These are phyloP conservation scores for Tricholoma sp. DNA, from an alignment of 768 basidiomycete genomes.

Conservation along the genomic window DNA sequence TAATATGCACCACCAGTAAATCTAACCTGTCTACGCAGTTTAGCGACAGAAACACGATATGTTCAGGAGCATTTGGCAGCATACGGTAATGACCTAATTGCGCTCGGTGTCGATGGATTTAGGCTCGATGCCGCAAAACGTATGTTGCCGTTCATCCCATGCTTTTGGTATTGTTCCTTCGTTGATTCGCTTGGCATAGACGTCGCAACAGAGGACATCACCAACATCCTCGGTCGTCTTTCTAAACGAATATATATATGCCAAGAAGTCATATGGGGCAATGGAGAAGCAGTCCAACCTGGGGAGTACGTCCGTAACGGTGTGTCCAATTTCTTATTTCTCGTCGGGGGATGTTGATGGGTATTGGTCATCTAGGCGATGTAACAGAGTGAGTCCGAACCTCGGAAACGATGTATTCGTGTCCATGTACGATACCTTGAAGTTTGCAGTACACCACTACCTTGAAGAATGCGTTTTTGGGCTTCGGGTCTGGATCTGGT, in stretches of 20 bases:
- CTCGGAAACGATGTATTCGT: no score
- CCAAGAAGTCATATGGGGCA: slow-evolving; percentile 55
- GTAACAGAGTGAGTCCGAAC: slow-evolving; percentile 50
- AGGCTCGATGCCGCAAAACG: slow-evolving; percentile 65
- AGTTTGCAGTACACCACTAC: slow-evolving; percentile 59
- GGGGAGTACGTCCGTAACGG: slow-evolving; percentile 52
- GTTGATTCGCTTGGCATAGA: slow-evolving; percentile 28
- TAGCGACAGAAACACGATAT: slow-evolving; percentile 58
- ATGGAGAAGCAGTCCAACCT: slow-evolving; percentile 50
- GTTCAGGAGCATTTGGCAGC: slow-evolving; percentile 48
- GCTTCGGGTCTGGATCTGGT: slow-evolving; percentile 21
- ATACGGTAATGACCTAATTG: slow-evolving; percentile 57
- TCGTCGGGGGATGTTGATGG: neutral
- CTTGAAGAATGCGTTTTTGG: slow-evolving; percentile 46
- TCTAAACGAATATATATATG: slow-evolving; percentile 47
- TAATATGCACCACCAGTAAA: neutral
- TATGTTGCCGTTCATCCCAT: slow-evolving; percentile 17
- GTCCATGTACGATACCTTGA: neutral
- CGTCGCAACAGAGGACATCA: slow-evolving; percentile 47
- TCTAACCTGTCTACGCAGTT: no score
- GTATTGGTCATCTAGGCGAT: slow-evolving; percentile 31
- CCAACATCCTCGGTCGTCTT: slow-evolving; percentile 46
- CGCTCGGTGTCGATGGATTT: slow-evolving; percentile 58
- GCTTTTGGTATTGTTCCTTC: neutral
- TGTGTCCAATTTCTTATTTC: slow-evolving; percentile 7